These are phyloP conservation scores for Crotalaria pallida DNA, from an alignment of 306 rosid species.

Conservation along the genomic window DNA sequence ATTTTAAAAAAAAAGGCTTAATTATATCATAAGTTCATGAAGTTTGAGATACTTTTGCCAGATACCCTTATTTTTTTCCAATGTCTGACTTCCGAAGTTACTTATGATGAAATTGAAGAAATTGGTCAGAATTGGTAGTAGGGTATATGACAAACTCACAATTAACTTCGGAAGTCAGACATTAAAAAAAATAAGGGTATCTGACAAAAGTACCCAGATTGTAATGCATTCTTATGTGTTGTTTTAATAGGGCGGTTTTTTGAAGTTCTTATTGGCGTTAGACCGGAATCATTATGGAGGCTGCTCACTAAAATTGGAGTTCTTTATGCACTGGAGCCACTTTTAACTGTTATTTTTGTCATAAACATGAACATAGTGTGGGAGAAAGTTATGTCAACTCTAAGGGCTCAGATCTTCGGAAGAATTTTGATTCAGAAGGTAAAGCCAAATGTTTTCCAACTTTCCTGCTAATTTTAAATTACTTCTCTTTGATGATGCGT, in stretches of 20 bases:
- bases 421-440: constrained; percentile 92
- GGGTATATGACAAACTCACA: too few species aligned
- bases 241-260: constrained; percentile 66
- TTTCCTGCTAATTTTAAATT: not conserved
- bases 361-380: constrained; percentile 75
- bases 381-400: constrained; percentile 89
- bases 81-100: too few species aligned
- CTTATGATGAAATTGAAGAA: too few species aligned
- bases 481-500: not conserved
- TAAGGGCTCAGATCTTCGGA: constrained; percentile 87
- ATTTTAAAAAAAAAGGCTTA: too few species aligned
- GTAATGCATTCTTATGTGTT: constrained; percentile 2
- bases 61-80: too few species aligned
- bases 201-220: too few species aligned
- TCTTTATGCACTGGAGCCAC: constrained; percentile 85
- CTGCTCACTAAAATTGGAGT: constrained; percentile 73
- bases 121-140: too few species aligned
- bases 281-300: constrained; percentile 82
- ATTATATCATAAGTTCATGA: too few species aligned
- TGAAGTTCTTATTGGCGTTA: constrained; percentile 72
- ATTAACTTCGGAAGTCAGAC: too few species aligned
- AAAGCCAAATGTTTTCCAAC: not conserved
- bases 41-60: too few species aligned
- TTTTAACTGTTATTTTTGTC: constrained; percentile 70
- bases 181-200: too few species aligned